phyloP scores from a whole-genome alignment of 2,329 filamentous ascomycete genomes.

The Rhynchosporium secalis region DNA sequence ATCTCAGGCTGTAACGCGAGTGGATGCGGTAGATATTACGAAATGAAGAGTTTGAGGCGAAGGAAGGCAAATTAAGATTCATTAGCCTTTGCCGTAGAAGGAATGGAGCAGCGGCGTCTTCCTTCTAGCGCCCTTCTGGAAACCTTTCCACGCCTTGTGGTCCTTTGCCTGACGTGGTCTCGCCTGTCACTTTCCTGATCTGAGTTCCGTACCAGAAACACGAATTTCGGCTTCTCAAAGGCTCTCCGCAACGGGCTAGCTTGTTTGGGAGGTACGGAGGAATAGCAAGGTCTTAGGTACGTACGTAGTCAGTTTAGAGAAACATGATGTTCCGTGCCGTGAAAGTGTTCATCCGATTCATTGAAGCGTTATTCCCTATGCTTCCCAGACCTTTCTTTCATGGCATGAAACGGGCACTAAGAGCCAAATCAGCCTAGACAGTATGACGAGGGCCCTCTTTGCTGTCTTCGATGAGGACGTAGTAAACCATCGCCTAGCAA shows the following conservation, averaged over 20 bases:
- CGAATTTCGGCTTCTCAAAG: background rate
- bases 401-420: background rate
- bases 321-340: background rate
- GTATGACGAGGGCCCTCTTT: no score
- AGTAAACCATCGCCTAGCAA: no score
- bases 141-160: constrained; percentile 9
- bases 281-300: no score
- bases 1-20: background rate
- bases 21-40: background rate
- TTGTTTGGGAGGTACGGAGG: background rate
- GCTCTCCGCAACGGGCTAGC: background rate
- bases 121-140: constrained; percentile 16
- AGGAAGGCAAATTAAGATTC: background rate
- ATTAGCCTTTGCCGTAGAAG: constrained; percentile 8
- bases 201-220: constrained; percentile 7
- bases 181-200: background rate
- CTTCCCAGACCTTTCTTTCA: background rate
- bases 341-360: constrained; percentile 11
- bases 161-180: background rate
- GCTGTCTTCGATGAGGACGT: no score
- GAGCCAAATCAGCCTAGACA: background rate
- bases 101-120: background rate
- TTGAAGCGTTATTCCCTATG: no score
- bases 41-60: background rate
- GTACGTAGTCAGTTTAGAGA: no score